Conservation (phyloP, 139 green algal species). For the Coelastrella sp. region DNA sequence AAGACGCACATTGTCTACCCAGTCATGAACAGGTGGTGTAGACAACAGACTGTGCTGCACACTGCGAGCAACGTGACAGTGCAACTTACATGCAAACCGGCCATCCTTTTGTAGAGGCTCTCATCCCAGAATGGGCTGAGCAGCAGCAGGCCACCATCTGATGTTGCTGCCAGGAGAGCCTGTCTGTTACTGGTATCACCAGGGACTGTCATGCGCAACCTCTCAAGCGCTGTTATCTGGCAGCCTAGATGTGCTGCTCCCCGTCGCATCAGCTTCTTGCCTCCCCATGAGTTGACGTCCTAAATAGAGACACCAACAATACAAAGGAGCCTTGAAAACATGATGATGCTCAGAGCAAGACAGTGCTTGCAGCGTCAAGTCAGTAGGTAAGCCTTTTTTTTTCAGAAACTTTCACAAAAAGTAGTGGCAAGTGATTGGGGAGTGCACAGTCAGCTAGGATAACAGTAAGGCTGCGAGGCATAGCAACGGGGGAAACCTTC, state of each 20-base stretch:
- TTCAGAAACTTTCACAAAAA: too few relatives aligned
- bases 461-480: background rate
- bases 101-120: slow-evolving; percentile 35
- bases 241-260: slow-evolving; percentile 59
- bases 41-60: too few relatives aligned
- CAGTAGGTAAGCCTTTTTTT: too few relatives aligned
- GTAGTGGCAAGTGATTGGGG: too few relatives aligned
- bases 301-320: background rate
- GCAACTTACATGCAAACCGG: slow-evolving; percentile 14
- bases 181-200: slow-evolving; percentile 53
- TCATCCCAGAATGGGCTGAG: slow-evolving; percentile 42
- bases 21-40: too few relatives aligned
- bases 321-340: background rate
- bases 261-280: slow-evolving; percentile 66
- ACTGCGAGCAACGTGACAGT: background rate
- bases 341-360: background rate
- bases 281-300: slow-evolving; percentile 65
- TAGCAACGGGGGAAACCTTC: background rate
- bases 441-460: background rate
- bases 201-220: slow-evolving; percentile 45
- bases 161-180: slow-evolving; percentile 24
- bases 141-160: slow-evolving; percentile 42
- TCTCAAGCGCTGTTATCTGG: slow-evolving; percentile 21
- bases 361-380: background rate
- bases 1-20: too few relatives aligned